A percentile compares a stretch with the other conserved stretches of the same genome.
These are phyloP conservation scores for Coemansia sp. DNA, from an alignment of 192 early-diverging fungal genomes.

Conservation along the genomic window DNA sequence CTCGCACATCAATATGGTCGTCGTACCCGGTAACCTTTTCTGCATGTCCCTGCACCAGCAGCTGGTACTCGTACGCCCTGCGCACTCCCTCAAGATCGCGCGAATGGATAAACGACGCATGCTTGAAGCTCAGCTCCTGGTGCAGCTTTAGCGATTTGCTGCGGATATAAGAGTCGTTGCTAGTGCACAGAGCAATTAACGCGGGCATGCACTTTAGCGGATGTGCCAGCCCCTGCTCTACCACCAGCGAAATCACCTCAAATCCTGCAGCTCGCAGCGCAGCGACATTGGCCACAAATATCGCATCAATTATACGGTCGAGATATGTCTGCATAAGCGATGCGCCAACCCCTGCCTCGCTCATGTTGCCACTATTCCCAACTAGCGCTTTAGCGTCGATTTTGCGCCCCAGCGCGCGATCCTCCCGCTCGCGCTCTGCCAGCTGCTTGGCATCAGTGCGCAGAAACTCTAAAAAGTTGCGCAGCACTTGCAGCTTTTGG, in stretches of 20 bases:
- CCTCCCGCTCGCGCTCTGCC: constrained; percentile 46
- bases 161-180: constrained; percentile 59
- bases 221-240: constrained; percentile 90
- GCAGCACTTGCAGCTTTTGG: constrained; percentile 69
- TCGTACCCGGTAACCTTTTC: constrained; percentile 50
- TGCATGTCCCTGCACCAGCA: constrained; percentile 26
- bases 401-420: constrained; percentile 31
- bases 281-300: constrained; percentile 55
- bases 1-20: constrained; percentile 18
- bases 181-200: constrained; percentile 81
- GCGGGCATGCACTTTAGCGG: constrained; percentile 89
- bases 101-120: constrained; percentile 85
- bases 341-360: constrained; percentile 80
- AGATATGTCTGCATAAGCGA: constrained; percentile 90
- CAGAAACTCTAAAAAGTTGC: constrained; percentile 70
- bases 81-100: constrained; percentile 74
- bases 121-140: constrained; percentile 73
- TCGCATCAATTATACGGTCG: constrained; percentile 68
- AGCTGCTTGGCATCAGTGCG: constrained; percentile 60
- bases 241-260: constrained; percentile 75
- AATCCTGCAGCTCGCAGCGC: constrained; percentile 71
- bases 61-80: constrained; percentile 73
- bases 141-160: constrained; percentile 74
- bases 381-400: constrained; percentile 75
- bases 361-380: constrained; percentile 79